phyloP scores from a whole-genome alignment of 768 basidiomycete genomes.

The Tulasnella sp. region DNA sequence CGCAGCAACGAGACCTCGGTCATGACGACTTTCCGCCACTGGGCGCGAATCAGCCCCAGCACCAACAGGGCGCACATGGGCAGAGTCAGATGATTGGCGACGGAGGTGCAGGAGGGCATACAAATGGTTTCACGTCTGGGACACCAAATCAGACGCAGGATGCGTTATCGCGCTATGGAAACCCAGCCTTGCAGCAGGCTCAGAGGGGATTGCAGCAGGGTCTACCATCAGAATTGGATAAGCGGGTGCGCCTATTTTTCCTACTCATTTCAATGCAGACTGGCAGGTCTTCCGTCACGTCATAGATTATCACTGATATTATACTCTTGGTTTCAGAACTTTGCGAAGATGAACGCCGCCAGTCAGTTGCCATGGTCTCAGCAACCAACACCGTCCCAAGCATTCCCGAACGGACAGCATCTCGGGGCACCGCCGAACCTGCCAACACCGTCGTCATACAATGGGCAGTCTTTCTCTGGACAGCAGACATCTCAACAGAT shows the following conservation, averaged over 20 bases:
- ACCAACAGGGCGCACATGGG: neutral
- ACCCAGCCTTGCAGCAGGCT: constrained; percentile 21
- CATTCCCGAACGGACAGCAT: constrained; percentile 43
- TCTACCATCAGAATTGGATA: constrained; percentile 55
- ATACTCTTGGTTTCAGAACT: constrained; percentile 9
- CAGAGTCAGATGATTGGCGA: neutral
- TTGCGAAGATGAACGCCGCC: constrained; percentile 6
- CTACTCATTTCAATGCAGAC: neutral
- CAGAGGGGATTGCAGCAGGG: constrained; percentile 26
- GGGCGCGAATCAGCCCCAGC: constrained; percentile 44
- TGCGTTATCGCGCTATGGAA: constrained; percentile 24
- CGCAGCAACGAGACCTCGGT: constrained; percentile 53
- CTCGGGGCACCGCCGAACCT: constrained; percentile 44
- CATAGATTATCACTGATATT: no score
- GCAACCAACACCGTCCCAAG: constrained; percentile 12
- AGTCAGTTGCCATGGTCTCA: constrained; percentile 6
- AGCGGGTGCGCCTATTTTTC: constrained; percentile 44
- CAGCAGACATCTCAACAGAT: neutral
- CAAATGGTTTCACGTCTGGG: constrained; percentile 2
- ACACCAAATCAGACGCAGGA: constrained; percentile 27
- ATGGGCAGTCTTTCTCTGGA: neutral
- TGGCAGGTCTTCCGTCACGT: neutral
- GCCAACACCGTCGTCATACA: constrained; percentile 31
- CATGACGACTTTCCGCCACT: constrained; percentile 85
- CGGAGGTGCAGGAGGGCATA: constrained; percentile 1